Conservation (phyloP, 371 early-diverging fungal species). For the Haplosporangium sp. region DNA sequence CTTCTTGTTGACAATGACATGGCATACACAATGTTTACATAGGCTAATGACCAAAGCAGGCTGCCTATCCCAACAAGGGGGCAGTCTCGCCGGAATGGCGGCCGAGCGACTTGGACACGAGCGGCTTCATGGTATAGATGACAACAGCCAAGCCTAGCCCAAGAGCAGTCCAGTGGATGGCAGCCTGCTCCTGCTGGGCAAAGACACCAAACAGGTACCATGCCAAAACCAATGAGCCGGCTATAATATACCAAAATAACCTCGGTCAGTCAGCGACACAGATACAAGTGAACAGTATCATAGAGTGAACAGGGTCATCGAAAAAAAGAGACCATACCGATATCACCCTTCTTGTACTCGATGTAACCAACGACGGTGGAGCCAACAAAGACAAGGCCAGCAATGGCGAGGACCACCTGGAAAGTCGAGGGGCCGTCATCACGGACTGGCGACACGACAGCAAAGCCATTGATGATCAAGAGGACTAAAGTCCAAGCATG, state of each 20-base stretch:
- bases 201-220: conserved; percentile 57
- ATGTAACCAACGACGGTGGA: conserved; percentile 74
- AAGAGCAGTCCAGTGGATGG: conserved; percentile 64
- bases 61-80: conserved; percentile 42
- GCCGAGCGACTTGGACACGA: conserved; percentile 46
- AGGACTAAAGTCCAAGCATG: conserved; percentile 78
- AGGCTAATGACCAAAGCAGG: neutral
- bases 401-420: conserved; percentile 64
- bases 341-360: conserved; percentile 77
- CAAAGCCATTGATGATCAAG: conserved; percentile 70
- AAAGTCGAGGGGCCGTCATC: conserved; percentile 64
- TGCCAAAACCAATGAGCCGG: conserved; percentile 53
- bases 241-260: conserved; percentile 22
- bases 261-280: neutral
- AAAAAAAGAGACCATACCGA: conserved; percentile 28
- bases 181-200: conserved; percentile 39
- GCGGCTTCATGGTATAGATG: conserved; percentile 65
- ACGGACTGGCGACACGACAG: conserved; percentile 62
- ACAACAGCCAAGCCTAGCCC: conserved; percentile 60
- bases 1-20: too few relatives aligned
- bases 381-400: conserved; percentile 66
- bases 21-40: too few relatives aligned
- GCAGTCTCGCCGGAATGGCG: conserved; percentile 40
- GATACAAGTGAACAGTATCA: neutral
- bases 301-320: neutral